phyloP scores from a whole-genome alignment of 2,329 filamentous ascomycete species.

The Cryphonectria japonica region DNA sequence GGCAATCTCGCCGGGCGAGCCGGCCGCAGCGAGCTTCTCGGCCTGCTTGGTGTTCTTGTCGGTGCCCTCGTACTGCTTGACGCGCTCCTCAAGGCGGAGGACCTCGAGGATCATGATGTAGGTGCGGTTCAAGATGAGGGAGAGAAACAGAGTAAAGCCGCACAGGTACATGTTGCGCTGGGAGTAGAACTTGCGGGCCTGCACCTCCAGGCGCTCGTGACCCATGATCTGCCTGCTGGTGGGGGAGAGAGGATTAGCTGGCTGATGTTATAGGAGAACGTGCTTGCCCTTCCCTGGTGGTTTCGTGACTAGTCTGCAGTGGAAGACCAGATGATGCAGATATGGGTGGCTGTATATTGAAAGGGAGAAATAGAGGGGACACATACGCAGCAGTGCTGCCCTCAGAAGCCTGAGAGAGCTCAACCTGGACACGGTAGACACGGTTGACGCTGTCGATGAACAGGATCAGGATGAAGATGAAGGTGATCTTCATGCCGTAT shows the following conservation, averaged over 20 bases:
- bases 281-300: neutral
- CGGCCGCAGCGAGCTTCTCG: conserved; percentile 72
- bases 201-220: conserved; percentile 95
- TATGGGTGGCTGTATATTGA: neutral
- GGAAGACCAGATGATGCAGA: neutral
- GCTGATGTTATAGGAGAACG: neutral
- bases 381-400: conserved; percentile 55
- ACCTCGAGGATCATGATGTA: conserved; percentile 96
- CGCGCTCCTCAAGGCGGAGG: conserved; percentile 87
- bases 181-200: conserved; percentile 99
- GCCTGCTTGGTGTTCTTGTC: conserved; percentile 66
- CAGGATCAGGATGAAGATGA: conserved; percentile 97
- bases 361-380: conserved; percentile 7
- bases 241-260: conserved; percentile 30
- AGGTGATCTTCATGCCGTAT: conserved; percentile 98
- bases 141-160: conserved; percentile 98
- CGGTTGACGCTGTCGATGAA: conserved; percentile 96
- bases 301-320: neutral
- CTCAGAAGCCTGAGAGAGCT: conserved; percentile 76
- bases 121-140: conserved; percentile 97
- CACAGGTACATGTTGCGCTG: conserved; percentile 99
- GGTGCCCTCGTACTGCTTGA: conserved; percentile 78
- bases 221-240: conserved; percentile 69
- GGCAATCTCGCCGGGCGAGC: conserved; percentile 76
- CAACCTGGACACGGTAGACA: conserved; percentile 94